Evolutionary conservation across 768 basidiomycete species (phyloP), one percentile per base, ranked within the genome.

Genomic region (Clathrus columnatus): DNA sequence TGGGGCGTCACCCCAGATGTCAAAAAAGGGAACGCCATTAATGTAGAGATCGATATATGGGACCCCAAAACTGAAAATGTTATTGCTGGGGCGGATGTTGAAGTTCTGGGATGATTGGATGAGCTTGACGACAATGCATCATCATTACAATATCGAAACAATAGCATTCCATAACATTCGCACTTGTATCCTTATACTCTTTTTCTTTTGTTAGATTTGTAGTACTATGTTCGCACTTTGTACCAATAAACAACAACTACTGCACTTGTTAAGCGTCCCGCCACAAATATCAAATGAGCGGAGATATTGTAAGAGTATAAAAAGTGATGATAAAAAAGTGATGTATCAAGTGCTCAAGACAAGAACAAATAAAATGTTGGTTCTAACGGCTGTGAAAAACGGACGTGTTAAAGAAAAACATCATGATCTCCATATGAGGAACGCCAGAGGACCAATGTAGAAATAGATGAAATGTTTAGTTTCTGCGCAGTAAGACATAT

Each of bases 381-480:
- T 55, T 48, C 23, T 58, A 46, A 54, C 59, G 58, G 52, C 55
- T 56, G 58, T 17, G 28, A 27, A 42, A 23, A 23, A 43, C 48
- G 51, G 44, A 51, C 59, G 24, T 20, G 45, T 51, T 27, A 49
- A 47, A 47, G 21, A 28, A 18, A 26, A 24, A 5, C 8, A 72
- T 72, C 72, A 91, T 79, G 90, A 91, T 75, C 91, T 92, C 90
- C 90, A 92, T 74, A 92, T 83, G 69, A 97, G 84, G 73, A 97
- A 83, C 58, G 94, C 94, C 63, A 94, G 84, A 30, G 85, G 75
- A 55, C 91, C 92, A 68, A 98, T 77, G 76, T 95, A 97, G 73
- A 95, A 95, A 79, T 98, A 98, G 74, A 98, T 93, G 74, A 98
- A 98, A 68, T 96, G 88, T 71, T 93, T 94, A 61, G 92, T 95